phyloP scores from a whole-genome alignment of 1,284 basidiomycete species.

The Caloboletus firmus region DNA sequence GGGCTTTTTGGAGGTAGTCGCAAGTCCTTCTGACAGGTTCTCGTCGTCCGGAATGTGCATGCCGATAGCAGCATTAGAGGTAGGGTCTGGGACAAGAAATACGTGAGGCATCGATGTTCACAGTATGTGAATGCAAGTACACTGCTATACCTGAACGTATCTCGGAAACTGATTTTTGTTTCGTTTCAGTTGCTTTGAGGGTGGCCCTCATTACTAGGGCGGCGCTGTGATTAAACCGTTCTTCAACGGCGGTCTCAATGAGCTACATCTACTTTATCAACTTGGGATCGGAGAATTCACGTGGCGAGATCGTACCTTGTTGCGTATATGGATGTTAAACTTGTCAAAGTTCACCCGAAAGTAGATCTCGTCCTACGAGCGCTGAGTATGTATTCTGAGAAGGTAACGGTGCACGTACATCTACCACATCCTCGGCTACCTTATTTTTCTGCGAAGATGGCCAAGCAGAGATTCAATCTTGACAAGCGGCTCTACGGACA shows the following conservation, averaged over 20 bases:
- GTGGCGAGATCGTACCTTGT: slow-evolving; percentile 55
- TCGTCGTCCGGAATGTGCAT: slow-evolving; percentile 61
- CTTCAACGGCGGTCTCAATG: slow-evolving; percentile 69
- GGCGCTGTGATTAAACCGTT: slow-evolving; percentile 77
- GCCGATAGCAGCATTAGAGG: slow-evolving; percentile 59
- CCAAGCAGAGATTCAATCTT: slow-evolving; percentile 3
- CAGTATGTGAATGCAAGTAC: background rate
- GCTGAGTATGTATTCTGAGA: slow-evolving; percentile 5
- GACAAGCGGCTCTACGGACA: background rate
- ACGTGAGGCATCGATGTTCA: background rate
- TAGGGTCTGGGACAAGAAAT: slow-evolving; percentile 43
- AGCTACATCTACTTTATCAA: slow-evolving; percentile 48
- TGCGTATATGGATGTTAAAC: slow-evolving; percentile 87
- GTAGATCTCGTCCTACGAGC: slow-evolving; percentile 64
- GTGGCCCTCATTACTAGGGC: slow-evolving; percentile 70
- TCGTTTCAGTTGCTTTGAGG: slow-evolving; percentile 66
- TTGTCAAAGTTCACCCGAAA: slow-evolving; percentile 88
- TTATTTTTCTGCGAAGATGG: slow-evolving; percentile 48
- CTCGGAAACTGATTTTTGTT: slow-evolving; percentile 62
- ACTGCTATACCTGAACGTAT: slow-evolving; percentile 57
- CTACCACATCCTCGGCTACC: slow-evolving; percentile 57
- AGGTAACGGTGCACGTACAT: slow-evolving; percentile 48
- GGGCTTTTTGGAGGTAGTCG: slow-evolving; percentile 54
- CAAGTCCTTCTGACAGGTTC: slow-evolving; percentile 57
- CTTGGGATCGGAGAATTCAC: background rate